A percentile compares a stretch with the other conserved stretches of the same genome.
Evolutionary conservation across 768 basidiomycete genomes (phyloP).

Genomic region (Crucibulum laeve): DNA sequence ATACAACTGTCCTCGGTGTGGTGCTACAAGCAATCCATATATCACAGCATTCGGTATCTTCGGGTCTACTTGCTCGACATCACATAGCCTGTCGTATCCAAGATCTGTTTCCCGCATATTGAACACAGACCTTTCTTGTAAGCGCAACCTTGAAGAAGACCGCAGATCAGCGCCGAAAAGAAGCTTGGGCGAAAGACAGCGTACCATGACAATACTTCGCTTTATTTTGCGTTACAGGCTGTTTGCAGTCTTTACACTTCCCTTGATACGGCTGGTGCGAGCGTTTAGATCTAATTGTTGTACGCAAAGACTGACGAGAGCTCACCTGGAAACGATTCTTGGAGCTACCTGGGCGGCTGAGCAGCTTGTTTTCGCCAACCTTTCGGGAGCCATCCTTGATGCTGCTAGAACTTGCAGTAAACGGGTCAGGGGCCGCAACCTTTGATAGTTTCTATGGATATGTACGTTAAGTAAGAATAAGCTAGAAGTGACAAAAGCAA

Average conservation of each 20-base stretch:
- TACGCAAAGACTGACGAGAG: slow-evolving; percentile 12
- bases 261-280: slow-evolving; percentile 70
- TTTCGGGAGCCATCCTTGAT: slow-evolving; percentile 80
- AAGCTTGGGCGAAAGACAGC: slow-evolving; percentile 15
- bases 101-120: slow-evolving; percentile 83
- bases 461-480: slow-evolving; percentile 8
- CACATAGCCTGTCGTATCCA: slow-evolving; percentile 78
- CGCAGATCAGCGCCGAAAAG: slow-evolving; percentile 6
- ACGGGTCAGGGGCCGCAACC: slow-evolving; percentile 87
- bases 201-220: slow-evolving; percentile 88
- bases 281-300: slow-evolving; percentile 13
- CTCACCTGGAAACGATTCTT: slow-evolving; percentile 76
- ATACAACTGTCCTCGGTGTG: no score
- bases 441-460: slow-evolving; percentile 80
- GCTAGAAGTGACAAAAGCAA: slow-evolving; percentile 13
- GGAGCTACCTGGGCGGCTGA: slow-evolving; percentile 63
- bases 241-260: slow-evolving; percentile 88
- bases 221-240: slow-evolving; percentile 76
- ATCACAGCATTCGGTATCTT: slow-evolving; percentile 1
- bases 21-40: slow-evolving; percentile 12
- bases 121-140: slow-evolving; percentile 85
- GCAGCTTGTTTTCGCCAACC: slow-evolving; percentile 82
- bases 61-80: slow-evolving; percentile 74
- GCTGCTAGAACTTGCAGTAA: slow-evolving; percentile 63
- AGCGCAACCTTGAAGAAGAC: slow-evolving; percentile 59